Evolutionary conservation across 768 basidiomycete genomes (phyloP), one percentile per base, ranked within the genome.

Genomic region (Leccinellum albellum): DNA sequence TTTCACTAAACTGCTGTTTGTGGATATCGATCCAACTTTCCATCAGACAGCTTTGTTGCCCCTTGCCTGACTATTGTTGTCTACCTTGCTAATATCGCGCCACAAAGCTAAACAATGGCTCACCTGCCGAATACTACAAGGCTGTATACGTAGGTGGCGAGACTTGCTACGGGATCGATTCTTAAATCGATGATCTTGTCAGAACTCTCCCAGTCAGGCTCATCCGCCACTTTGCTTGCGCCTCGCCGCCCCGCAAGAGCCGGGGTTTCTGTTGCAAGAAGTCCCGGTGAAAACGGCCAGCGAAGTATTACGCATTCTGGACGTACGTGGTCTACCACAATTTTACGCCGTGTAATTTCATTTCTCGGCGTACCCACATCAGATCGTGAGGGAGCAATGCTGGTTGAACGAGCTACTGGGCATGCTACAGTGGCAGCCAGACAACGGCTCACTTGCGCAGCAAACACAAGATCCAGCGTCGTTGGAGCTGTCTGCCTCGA

Each of bases 391-490:
- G 57, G 90, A 92, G 59, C 91, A 93, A 71, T 88, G 86, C 64
- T 93, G 91, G 91, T 65, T 92, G 17, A 93, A 92, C 64, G 87
- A 88, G 63, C 78, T 79, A n/a, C 69, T 93, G 21, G 64, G 74
- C 4, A 77, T 80, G 46, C 83, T 81, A 46, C 72, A 80, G 13
- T 93, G 91, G 90, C 70, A 71, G 26, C 76, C 82, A 4, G 88
- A 90, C 23, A 46, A 29, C 35, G 48, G 47, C 32, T 14, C 31
- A 23, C 29, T 51, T 12, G 45, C 54, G 21, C 59, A 53, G 44
- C 50, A 59, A 28, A 47, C 47, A 45, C 50, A 60, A 21, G 47
- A 51, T 21, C 53, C 57, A 48, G 53, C 44, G 17, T 37, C 28
- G 2, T 35, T 35, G 33, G 24, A 44, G 21, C 17, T n/a, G 15